Base-by-base conservation (phyloP, 1,284 basidiomycete species). In the Termitomyces sp. region DNA sequence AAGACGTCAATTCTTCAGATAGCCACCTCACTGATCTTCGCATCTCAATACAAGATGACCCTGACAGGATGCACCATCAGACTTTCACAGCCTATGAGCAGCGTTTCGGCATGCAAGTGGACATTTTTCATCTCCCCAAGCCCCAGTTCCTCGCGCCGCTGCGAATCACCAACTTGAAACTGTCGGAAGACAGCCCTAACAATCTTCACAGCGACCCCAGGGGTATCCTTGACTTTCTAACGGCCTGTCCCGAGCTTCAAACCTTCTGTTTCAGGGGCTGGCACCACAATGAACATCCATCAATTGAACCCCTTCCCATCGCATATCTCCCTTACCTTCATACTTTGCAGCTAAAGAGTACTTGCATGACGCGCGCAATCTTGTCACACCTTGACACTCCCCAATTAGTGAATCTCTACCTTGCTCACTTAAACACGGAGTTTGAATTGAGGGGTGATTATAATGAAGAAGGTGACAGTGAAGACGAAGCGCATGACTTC, bases 401-500 rank as follows among this genome's bases (percentile, higher is more conserved):
- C 6, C 70, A 68, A 1, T 76, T 90, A 21, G 68, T 68, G 43
- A 76, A 80, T 51, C 80, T 90, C 46, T 77, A 76, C 62, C 81
- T 90, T 55, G 74, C 79, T 5, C 79, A 84, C 58, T 72, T 88
- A 26, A 89, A 89, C 61, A 78, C 82, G 62, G 83, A 85, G 54
- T 80, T 78, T 57, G 67, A 70, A 43, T 70, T 84, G 12, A 64
- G 64, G 13, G 61, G 65, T 44, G 65, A 73, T 30, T 61, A 64
- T 4, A 57, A 69, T 31, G 83, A 85, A 54, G 69, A 73, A 3
- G 87, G 86, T 30, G 86, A 88, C 58, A 82, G 79, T 61, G 86
- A 85, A 9, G 87, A 89, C 62, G 86, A 88, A 62, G 82, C 81
- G 12, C 60, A 70, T 17, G 87, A 90, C 69, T 86, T 78, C 61